A percentile compares a stretch with the other conserved stretches of the same genome.
Conservation (phyloP, 106 monocot genomes). For the Phalaenopsis aphrodite region DNA sequence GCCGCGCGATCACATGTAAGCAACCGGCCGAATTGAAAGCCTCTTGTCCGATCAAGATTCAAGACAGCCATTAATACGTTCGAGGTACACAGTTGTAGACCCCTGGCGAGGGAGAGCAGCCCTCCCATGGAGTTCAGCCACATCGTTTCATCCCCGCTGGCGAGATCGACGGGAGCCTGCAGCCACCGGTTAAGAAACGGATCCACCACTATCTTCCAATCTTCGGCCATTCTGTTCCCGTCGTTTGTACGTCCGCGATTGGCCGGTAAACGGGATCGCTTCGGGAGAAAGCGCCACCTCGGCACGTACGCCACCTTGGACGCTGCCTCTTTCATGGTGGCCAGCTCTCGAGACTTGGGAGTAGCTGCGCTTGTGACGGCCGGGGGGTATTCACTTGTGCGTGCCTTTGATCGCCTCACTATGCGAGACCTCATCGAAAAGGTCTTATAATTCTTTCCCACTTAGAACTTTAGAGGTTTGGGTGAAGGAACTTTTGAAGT, state of each 20-base stretch:
- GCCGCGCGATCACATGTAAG: too few relatives aligned
- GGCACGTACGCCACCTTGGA: not conserved
- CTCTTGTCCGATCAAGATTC: too few relatives aligned
- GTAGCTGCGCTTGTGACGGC: constrained; percentile 29
- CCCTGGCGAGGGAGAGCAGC: too few relatives aligned
- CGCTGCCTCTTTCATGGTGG: not conserved
- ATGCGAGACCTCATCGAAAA: constrained; percentile 47
- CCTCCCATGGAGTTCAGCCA: not conserved
- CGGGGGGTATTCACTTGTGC: constrained; percentile 57
- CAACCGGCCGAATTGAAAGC: too few relatives aligned
- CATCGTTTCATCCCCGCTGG: not conserved
- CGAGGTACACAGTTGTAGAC: too few relatives aligned
- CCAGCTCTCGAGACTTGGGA: constrained; percentile 36
- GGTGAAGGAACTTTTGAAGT: too few relatives aligned
- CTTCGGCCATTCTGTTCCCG: constrained; percentile 31
- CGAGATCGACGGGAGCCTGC: not conserved
- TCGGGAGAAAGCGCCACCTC: not conserved
- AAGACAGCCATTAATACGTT: too few relatives aligned
- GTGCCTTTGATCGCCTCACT: constrained; percentile 44
- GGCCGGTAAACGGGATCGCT: not conserved
- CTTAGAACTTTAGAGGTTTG: not conserved
- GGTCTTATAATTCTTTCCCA: constrained; percentile 17
- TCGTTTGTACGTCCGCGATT: constrained; percentile 43
- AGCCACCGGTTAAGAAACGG: constrained; percentile 16
- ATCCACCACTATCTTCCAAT: not conserved